Evolutionary conservation across 1,284 basidiomycete genomes (phyloP).

Genomic region (Phlebopus sp.): DNA sequence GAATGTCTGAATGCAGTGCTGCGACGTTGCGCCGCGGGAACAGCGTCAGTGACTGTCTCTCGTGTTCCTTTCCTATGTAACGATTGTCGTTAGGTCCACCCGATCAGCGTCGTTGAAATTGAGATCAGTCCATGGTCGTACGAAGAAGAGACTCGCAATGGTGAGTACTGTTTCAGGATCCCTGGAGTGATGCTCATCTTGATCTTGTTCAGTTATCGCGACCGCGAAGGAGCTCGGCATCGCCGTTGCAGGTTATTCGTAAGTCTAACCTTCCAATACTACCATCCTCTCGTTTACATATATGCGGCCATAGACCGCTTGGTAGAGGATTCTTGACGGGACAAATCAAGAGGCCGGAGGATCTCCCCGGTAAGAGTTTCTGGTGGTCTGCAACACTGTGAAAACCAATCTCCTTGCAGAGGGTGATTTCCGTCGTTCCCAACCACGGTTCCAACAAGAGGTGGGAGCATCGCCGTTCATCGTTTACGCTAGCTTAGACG

Average conservation of each 20-base stretch:
- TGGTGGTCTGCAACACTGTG: background rate
- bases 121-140: conserved; percentile 52
- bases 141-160: conserved; percentile 39
- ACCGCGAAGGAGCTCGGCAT: conserved; percentile 44
- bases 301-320: conserved; percentile 41
- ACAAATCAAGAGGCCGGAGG: conserved; percentile 42
- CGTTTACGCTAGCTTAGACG: background rate
- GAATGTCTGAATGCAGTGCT: conserved; percentile 50
- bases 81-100: conserved; percentile 36
- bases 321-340: conserved; percentile 60
- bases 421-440: conserved; percentile 23
- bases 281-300: background rate
- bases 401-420: conserved; percentile 11
- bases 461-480: conserved; percentile 14
- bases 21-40: conserved; percentile 49
- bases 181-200: conserved; percentile 14
- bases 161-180: conserved; percentile 17
- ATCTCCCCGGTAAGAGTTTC: conserved; percentile 36
- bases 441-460: conserved; percentile 31
- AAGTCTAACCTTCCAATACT: conserved; percentile 8
- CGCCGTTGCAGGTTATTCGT: conserved; percentile 55
- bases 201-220: conserved; percentile 40
- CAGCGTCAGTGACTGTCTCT: conserved; percentile 23
- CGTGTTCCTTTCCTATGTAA: background rate
- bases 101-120: conserved; percentile 50